Evolutionary conservation across 768 basidiomycete genomes (phyloP).

Genomic region (Auricularia sp.): DNA sequence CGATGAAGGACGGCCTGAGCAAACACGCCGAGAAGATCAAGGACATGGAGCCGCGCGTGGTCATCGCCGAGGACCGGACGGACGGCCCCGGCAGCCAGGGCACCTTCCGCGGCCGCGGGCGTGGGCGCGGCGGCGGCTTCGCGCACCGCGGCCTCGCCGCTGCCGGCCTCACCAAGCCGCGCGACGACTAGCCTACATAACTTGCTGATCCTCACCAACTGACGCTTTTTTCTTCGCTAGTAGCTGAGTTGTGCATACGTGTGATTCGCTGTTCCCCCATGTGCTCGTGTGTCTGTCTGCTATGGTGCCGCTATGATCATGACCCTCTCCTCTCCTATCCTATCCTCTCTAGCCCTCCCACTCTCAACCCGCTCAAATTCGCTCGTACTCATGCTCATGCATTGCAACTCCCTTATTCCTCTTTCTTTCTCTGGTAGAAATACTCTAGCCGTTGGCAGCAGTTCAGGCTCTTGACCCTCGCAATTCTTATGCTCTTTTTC

Average conservation of each 20-base stretch:
- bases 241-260: not conserved
- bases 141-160: slow-evolving; percentile 58
- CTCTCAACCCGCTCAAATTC: not conserved
- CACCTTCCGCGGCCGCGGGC: slow-evolving; percentile 38
- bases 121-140: slow-evolving; percentile 39
- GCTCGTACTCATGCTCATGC: not conserved
- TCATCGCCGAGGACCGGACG: slow-evolving; percentile 53
- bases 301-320: not conserved
- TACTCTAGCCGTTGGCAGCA: not conserved
- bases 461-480: not conserved
- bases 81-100: slow-evolving; percentile 19
- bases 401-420: not conserved
- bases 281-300: not conserved
- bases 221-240: no score
- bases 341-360: not conserved
- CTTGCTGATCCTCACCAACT: not conserved
- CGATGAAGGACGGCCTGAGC: slow-evolving; percentile 69
- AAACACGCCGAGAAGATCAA: slow-evolving; percentile 71
- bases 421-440: not conserved
- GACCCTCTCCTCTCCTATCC: no score
- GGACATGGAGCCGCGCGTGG: slow-evolving; percentile 54
- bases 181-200: not conserved
- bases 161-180: slow-evolving; percentile 40
- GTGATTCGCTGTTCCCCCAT: not conserved
- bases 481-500: not conserved